These are phyloP conservation scores for Anthoceros angustus DNA, from an alignment of 225 moss, liverwort and hornwort genomes.

Conservation along the genomic window DNA sequence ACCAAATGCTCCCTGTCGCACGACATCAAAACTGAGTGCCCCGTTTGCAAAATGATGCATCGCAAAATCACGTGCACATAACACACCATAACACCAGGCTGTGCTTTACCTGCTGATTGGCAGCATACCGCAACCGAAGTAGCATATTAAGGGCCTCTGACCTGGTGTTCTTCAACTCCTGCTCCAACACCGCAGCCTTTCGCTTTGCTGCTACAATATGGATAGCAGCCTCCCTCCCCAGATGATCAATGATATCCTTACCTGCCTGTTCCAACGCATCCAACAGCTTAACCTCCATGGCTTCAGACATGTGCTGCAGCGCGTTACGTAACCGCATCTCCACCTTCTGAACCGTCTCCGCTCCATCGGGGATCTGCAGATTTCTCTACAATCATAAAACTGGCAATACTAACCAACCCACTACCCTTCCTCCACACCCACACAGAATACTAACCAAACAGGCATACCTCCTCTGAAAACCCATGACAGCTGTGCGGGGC, in stretches of 20 bases:
- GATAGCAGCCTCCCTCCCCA: constrained; percentile 50
- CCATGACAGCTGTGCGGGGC: not conserved
- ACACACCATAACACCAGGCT: not conserved
- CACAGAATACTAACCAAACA: not conserved
- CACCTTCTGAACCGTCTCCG: constrained; percentile 36
- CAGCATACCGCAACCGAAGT: constrained; percentile 53
- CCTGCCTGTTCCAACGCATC: constrained; percentile 57
- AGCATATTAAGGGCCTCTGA: constrained; percentile 64
- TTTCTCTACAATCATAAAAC: not conserved
- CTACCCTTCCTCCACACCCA: not conserved
- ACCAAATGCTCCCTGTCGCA: constrained; percentile 42
- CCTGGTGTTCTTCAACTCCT: constrained; percentile 45
- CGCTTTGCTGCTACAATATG: constrained; percentile 46
- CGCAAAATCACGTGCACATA: not conserved
- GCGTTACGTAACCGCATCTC: constrained; percentile 32
- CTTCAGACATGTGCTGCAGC: constrained; percentile 42
- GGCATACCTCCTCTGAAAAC: not conserved
- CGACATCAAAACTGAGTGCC: not conserved
- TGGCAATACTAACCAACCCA: not conserved
- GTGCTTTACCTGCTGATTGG: constrained; percentile 42
- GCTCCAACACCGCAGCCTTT: constrained; percentile 40
- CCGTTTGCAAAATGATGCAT: not conserved
- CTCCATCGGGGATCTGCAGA: constrained; percentile 35
- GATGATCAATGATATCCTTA: constrained; percentile 43
- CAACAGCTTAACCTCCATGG: constrained; percentile 45